Conservation (phyloP, 306 rosid genomes). For the Lathyrus oleraceus region DNA sequence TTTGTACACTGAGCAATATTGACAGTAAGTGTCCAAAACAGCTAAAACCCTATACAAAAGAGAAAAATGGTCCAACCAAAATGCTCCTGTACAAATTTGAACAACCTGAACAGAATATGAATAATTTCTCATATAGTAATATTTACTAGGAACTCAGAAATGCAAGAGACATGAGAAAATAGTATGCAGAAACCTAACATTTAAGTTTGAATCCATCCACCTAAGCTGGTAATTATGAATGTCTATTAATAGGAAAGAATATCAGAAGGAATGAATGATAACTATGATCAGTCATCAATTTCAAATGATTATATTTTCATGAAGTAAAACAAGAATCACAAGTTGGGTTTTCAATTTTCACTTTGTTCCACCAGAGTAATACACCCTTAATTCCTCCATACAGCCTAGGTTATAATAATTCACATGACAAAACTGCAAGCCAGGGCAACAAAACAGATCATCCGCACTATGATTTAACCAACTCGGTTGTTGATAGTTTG, state of each 20-base stretch:
- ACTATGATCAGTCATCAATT: neutral
- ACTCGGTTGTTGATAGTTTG: slow-evolving; percentile 85
- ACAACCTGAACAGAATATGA: neutral
- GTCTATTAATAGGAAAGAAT: neutral
- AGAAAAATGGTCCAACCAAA: neutral
- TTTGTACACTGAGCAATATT: too few relatives aligned
- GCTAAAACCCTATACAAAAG: neutral
- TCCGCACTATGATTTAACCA: slow-evolving; percentile 37
- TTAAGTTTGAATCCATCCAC: neutral
- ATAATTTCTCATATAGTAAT: neutral
- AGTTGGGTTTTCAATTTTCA: slow-evolving; percentile 25
- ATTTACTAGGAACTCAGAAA: neutral
- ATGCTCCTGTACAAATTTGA: neutral
- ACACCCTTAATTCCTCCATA: slow-evolving; percentile 28
- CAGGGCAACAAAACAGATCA: slow-evolving; percentile 26
- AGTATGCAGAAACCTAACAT: neutral
- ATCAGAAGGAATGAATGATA: neutral
- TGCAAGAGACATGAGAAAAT: neutral
- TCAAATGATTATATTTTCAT: slow-evolving; percentile 24
- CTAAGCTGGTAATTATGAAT: neutral
- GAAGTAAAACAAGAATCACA: slow-evolving; percentile 33
- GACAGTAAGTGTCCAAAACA: neutral
- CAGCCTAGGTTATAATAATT: slow-evolving; percentile 32
- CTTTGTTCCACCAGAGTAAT: slow-evolving; percentile 32
- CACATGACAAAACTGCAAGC: slow-evolving; percentile 49